Evolutionary conservation across 2,329 filamentous ascomycete genomes (phyloP), one percentile per base, ranked within the genome.

Genomic region (Hymenoscyphus albidus): DNA sequence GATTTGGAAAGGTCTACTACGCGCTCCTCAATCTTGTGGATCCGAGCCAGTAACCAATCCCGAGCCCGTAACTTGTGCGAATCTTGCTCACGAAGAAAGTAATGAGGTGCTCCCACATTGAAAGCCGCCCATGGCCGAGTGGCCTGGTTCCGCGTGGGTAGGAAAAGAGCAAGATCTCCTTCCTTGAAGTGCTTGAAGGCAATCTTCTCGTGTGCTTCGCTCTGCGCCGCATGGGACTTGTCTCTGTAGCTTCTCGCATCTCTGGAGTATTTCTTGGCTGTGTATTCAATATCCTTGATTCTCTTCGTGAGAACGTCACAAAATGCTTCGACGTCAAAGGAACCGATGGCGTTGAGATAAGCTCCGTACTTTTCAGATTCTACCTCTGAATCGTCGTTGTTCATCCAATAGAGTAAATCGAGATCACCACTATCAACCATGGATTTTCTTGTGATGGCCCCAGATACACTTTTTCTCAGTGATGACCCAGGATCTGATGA

Each of bases 101-200:
- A 98, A 76, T 99, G 95, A 9, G 95, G 95, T 66, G 94, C 96
- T 1, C 93, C 94, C 39, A 99, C 91, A 73, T 99, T 99, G 83
- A 99, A 99, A 0, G 95, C 95, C 5, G 95, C 95, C 95, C 95
- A 99, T 0, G 95, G 94, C 16, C 94, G 90, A 4, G 93, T 95
- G 44, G 91, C 91, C 77, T 98, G 93, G 75, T 97, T 98, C 42
- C 94, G 85, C 0, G 95, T 99, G 0, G 95, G 95, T 51, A 99
- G 80, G 80, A 99, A 99, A 1, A 99, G 78, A 13, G 94, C 95
- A 14, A 99, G 83, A 74, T 99, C 95, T 7, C 95, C 94, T 77
- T 97, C 93, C 74, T 97, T 98, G 81, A 99, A 99, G 60, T 94
- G 89, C 66, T 90, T 89, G 76, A 95, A 97, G 1, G 95, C 93